Evolutionary conservation across 176 grass and related monocot species (phyloP), one percentile per base, ranked within the genome.

Genomic region (Rhipidocladum racemiflorum): DNA sequence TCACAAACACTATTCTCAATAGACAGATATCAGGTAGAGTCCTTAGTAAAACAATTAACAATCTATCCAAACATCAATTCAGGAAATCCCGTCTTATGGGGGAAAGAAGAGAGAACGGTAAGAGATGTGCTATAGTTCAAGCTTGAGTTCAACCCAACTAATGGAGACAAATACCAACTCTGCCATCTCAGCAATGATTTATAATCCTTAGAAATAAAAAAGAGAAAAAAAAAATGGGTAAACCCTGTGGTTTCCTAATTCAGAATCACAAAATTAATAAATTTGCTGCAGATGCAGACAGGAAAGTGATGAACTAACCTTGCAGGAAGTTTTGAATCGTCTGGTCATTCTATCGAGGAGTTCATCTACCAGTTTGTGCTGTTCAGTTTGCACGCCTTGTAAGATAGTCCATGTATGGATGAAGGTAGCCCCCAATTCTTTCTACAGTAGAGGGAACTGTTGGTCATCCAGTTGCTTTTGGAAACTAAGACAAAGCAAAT

Each of bases 261-360:
- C 28, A 62, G 17, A 50, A 90, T 73, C 17, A 32, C 40, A 75
- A 57, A 53, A 43, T 27, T 84, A 44, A 86, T 17, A 77, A 77
- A 70, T 57, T 68, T 70, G 28, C 49, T 80, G 27, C 23, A 88
- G 18, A 69, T 50, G 55, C 10, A 39, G 25, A 50, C 44, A 66
- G 28, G 27, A 82, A 29, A 80, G 34, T 50, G 55, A 30, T 2
- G 49, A 67, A 92, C 86, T 68, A 78, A 97, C 95, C 88, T 97
- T 98, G 90, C 92, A 90, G 17, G 88, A 95, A 55, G 87, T 76
- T 86, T 91, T 98, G 88, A 98, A 95, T 84, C 90, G 91, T 78
- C 93, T 98, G 48, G 88, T 91, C 92, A 98, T 98, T 90, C 86
- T 95, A 73, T 89, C 89, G 17, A 95, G 82, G 44, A 95, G 90